These are phyloP conservation scores for Atkinsonella hypoxylon DNA, from an alignment of 2,329 filamentous ascomycete species.

Conservation along the genomic window DNA sequence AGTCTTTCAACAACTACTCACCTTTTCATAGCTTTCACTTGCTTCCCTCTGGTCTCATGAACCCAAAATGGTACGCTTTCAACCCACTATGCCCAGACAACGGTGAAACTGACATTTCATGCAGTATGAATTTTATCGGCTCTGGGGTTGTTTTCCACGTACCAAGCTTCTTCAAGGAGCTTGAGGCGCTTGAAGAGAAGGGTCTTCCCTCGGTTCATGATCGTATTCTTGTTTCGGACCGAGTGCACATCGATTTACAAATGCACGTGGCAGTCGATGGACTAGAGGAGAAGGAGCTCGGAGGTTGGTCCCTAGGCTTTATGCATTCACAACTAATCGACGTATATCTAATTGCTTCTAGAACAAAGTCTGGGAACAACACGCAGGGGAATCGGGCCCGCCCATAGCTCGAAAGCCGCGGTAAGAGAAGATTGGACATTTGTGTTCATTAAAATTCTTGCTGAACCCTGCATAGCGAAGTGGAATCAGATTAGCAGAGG, in stretches of 20 bases:
- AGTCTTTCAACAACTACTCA: not conserved
- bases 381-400: conserved; percentile 9
- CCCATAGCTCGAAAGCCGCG: conserved; percentile 12
- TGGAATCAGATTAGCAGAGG: conserved; percentile 54
- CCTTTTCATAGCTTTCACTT: conserved; percentile 38
- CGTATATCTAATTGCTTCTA: not conserved
- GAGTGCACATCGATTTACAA: conserved; percentile 52
- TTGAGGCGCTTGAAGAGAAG: conserved; percentile 25
- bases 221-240: conserved; percentile 50
- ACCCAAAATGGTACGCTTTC: conserved; percentile 41
- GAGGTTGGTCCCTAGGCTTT: conserved; percentile 16
- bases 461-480: conserved; percentile 32
- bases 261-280: conserved; percentile 58
- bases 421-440: conserved; percentile 2
- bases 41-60: conserved; percentile 59
- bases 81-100: not conserved
- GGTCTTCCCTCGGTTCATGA: conserved; percentile 16
- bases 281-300: conserved; percentile 45
- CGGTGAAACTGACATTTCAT: conserved; percentile 5
- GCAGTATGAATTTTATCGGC: conserved; percentile 58
- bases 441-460: not conserved
- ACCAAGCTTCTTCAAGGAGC: conserved; percentile 29
- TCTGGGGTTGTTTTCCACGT: conserved; percentile 55
- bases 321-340: not conserved
- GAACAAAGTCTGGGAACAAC: conserved; percentile 1